Base-by-base conservation (phyloP, 139 green algal genomes). In the Haematococcus lacustris region DNA sequence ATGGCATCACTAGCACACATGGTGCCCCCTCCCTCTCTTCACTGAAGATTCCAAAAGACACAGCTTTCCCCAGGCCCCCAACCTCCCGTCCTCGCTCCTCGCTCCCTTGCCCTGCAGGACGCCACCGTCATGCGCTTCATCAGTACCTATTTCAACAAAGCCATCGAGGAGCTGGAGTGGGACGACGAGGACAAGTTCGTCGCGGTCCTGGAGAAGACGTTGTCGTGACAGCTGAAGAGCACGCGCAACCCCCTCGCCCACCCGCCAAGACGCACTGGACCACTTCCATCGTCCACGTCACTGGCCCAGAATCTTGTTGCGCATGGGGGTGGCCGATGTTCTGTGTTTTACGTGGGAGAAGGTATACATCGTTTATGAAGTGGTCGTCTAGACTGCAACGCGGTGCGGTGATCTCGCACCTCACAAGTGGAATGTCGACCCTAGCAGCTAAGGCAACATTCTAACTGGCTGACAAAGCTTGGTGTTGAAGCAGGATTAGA, bases 171-270 rank as follows among this genome's bases (percentile, higher is more conserved):
- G 60, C 39, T 82, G 30, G 72, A 82, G 38, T 78, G 53, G 51
- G 76, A 82, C 47, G 71, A 82, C 47, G 76, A 82, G 35, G 76
- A 82, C 37, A 39, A 73, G 38, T 82, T 82, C 67, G 28, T 82
- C 3, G 37, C 62, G 50, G 76, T 75, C 26, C 68, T 82, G 59
- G 63, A 82, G 53, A 73, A 74, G 70, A 71, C 38, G 21, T 32
- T 57, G 64, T 57, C 40, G 30, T 26, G n/a, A 40, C n/a, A 3
- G 32, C 3, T 63, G 33, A 37, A 37, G 53, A 33, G 33, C 33
- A n/a, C 26, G 26, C n/a, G n/a, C n/a, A n/a, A n/a, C n/a, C n/a
- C n/a, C n/a, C n/a, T n/a, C n/a, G n/a, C n/a, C n/a, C n/a, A n/a
- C n/a, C n/a, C n/a, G n/a, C n/a, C n/a, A n/a, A n/a, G n/a, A n/a